phyloP scores from a whole-genome alignment of 1,284 basidiomycete species.

The Trichosporon ovoides region DNA sequence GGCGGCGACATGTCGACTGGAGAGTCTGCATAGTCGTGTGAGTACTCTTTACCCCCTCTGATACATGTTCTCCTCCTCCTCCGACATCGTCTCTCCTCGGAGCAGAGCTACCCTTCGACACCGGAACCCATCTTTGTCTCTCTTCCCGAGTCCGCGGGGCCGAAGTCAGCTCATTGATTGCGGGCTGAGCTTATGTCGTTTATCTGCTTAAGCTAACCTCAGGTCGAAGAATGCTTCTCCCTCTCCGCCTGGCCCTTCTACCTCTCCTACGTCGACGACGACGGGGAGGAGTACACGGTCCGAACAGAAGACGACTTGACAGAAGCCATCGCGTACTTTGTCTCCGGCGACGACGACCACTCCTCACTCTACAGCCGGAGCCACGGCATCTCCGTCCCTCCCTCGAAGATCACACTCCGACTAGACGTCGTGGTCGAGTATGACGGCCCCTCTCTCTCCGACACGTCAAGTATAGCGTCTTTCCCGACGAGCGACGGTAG shows the following conservation, averaged over 20 bases:
- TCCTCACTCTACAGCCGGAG: slow-evolving; percentile 61
- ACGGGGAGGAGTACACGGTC: slow-evolving; percentile 66
- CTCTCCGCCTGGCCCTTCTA: slow-evolving; percentile 63
- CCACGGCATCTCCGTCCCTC: background rate
- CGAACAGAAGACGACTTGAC: slow-evolving; percentile 67
- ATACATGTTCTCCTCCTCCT: no score
- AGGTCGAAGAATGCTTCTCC: slow-evolving; percentile 78
- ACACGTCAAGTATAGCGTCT: slow-evolving; percentile 66
- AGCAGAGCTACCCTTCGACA: no score
- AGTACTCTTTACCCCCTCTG: slow-evolving; percentile 27
- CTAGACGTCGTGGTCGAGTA: slow-evolving; percentile 75
- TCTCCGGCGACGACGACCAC: slow-evolving; percentile 61
- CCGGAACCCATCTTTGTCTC: no score
- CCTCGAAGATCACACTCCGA: slow-evolving; percentile 62
- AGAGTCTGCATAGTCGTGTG: slow-evolving; percentile 64
- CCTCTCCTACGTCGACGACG: slow-evolving; percentile 79
- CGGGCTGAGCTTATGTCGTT: no score
- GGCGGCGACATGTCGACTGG: slow-evolving; percentile 68
- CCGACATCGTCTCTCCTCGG: no score
- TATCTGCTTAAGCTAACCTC: no score
- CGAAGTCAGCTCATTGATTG: no score
- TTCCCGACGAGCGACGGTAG: slow-evolving; percentile 18
- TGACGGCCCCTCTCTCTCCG: slow-evolving; percentile 82
- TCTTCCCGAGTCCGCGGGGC: no score
- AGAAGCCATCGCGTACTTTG: slow-evolving; percentile 80